These are phyloP conservation scores for Candida xiaguanensis DNA, from an alignment of 805 yeast genomes.

Conservation along the genomic window DNA sequence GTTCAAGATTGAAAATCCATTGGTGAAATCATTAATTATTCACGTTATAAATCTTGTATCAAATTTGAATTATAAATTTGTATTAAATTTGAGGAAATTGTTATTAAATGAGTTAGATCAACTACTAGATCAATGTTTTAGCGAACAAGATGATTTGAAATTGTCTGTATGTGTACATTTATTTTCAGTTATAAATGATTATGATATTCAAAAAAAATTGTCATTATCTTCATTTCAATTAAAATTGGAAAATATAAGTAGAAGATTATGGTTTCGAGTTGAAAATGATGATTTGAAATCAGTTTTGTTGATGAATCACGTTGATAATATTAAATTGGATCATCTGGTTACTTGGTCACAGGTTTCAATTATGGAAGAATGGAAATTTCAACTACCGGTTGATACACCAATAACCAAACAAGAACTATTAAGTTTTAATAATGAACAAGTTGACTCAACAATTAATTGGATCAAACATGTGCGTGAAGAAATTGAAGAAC, in stretches of 20 bases:
- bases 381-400: conserved; percentile 18
- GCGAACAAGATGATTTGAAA: not conserved
- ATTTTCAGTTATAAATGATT: conserved; percentile 35
- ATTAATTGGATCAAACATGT: conserved; percentile 21
- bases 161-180: conserved; percentile 23
- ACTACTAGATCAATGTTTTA: conserved; percentile 1
- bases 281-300: conserved; percentile 23
- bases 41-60: conserved; percentile 28
- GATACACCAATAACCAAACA: not conserved
- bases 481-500: conserved; percentile 9
- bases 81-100: conserved; percentile 11
- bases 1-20: conserved; percentile 13
- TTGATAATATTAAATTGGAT: conserved; percentile 25
- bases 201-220: conserved; percentile 28
- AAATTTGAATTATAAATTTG: conserved; percentile 23
- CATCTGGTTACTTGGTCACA: conserved; percentile 22
- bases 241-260: conserved; percentile 26
- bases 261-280: conserved; percentile 29
- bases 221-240: conserved; percentile 21
- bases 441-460: conserved; percentile 12
- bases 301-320: conserved; percentile 26
- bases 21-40: conserved; percentile 31
- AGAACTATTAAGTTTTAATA: conserved; percentile 12
- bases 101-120: conserved; percentile 15
- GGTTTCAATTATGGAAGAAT: conserved; percentile 21